Evolutionary conservation across 768 basidiomycete genomes (phyloP), one percentile per base, ranked within the genome.

Genomic region (Hygrophorus pudorinus): DNA sequence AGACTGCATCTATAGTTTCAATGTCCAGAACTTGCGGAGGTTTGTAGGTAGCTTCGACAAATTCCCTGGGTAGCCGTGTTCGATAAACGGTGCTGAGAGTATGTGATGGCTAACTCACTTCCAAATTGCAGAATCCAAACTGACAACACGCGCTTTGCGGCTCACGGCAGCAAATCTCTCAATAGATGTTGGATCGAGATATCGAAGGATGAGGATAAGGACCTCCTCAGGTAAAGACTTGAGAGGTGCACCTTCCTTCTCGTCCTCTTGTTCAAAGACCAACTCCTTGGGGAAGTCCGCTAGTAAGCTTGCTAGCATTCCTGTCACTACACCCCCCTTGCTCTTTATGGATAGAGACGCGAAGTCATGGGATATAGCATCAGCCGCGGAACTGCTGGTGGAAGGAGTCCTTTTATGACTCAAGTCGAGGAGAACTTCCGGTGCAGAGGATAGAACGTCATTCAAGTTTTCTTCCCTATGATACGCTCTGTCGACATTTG

Each of bases 91-190:
- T 18, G 18, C 34, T 12, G 30, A 45, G 9, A n/a, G 29, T 18
- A 20, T 44, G 33, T 35, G 27, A n/a, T 21, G 34, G 31, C 36
- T 32, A 39, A 53, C 70, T 39, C 50, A 85, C 88, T 79, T 83
- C 89, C 89, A 92, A 44, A 89, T 73, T 2, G 67, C 66, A 14
- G 72, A 61, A 48, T 88, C 85, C 41, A 89, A 62, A 8, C 78
- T 79, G 14, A 93, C 51, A 7, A 88, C 54, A 33, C 90, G 73
- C 4, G 85, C 82, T 55, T 81, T 89, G 45, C 82, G 77, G 56
- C 75, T 78, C 2, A 85, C 77, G 14, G 62, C 53, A 0, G 78
- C 91, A 54, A 96, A 91, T 7, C 84, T 73, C 59, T 92, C 91
- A 29, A 94, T 65, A 17, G 78, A 61, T 2, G 74, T 70, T 1